Base-by-base conservation (phyloP, 73 alveolate genomes). In the Uronychia setigera region DNA sequence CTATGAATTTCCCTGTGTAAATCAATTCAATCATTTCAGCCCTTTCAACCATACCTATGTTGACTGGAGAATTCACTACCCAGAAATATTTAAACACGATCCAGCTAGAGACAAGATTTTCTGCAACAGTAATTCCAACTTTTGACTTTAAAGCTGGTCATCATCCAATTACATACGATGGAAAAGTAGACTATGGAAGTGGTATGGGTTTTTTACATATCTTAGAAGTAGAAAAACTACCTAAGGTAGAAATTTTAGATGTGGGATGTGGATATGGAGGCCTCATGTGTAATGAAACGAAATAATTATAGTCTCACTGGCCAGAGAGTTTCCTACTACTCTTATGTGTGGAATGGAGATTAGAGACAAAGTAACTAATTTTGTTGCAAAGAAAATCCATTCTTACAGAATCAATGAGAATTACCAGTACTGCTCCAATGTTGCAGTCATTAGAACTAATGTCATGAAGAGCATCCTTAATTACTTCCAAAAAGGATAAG, bases 211-310 rank as follows among this genome's bases (percentile, higher is more conserved):
- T 11, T 5, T 46, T 31, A 79, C 85, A 29, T 86, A 82, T 33
- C 74, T 58, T 33, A 87, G 76, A 82, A 60, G 33, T 58, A 74
- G 84, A 78, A 85, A 74, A 79, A n/a, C n/a, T n/a, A n/a, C n/a
- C n/a, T n/a, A 83, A 88, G 59, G 97, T 95, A 11, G 84, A 58
- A 28, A 86, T 96, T 34, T 91, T 94, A 0, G 98, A 95, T 91
- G 90, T 97, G 26, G 99, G 99, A 14, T 98, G 99, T 78, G 99
- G 99, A 74, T 98, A 94, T 92, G 99, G 99, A 33, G 99, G 99
- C 31, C 87, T 98, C 58, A 80, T 97, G 79, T 96, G 94, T 87
- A 96, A 96, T 19, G 67, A 46, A 46, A 5, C 19, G 67, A 5
- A 46, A 11, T 46, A 19, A 46, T 19, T 46, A 11, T 19, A 46